Evolutionary conservation across 2,329 filamentous ascomycete genomes (phyloP).

Genomic region (Zalaria obscura): DNA sequence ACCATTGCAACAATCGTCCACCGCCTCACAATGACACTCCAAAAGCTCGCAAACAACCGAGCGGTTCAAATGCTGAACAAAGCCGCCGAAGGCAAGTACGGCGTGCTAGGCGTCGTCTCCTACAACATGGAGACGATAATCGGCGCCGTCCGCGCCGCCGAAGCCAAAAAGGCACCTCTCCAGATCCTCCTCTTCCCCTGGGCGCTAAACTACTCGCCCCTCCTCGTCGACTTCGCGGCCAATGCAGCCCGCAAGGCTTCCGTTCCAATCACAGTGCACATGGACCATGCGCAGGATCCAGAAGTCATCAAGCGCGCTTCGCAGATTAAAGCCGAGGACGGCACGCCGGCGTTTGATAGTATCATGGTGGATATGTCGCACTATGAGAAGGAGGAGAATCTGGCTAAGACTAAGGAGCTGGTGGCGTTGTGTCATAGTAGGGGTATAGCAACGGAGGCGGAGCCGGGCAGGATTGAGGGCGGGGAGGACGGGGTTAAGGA

Average conservation of each 20-base stretch:
- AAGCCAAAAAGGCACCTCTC: slow-evolving; percentile 50
- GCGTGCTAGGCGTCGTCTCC: slow-evolving; percentile 18
- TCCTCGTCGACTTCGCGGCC: slow-evolving; percentile 30
- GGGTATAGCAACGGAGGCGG: slow-evolving; percentile 56
- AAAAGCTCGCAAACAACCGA: slow-evolving; percentile 13
- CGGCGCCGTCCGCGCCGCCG: slow-evolving; percentile 53
- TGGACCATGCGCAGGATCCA: slow-evolving; percentile 32
- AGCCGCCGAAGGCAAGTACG: slow-evolving; percentile 18
- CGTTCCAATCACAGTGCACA: slow-evolving; percentile 30
- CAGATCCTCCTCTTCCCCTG: slow-evolving; percentile 65
- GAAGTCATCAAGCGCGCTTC: slow-evolving; percentile 27
- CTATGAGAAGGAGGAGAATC: slow-evolving; percentile 56
- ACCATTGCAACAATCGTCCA: too few relatives aligned
- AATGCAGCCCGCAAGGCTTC: slow-evolving; percentile 26
- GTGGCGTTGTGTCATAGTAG: slow-evolving; percentile 48
- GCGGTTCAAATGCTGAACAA: slow-evolving; percentile 18
- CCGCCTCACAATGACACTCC: slow-evolving; percentile 7
- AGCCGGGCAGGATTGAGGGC: slow-evolving; percentile 57
- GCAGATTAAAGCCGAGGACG: slow-evolving; percentile 11
- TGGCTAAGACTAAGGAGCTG: slow-evolving; percentile 48
- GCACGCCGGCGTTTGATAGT: slow-evolving; percentile 43
- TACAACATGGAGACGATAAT: slow-evolving; percentile 53
- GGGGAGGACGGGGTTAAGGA: slow-evolving; percentile 64
- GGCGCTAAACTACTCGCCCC: slow-evolving; percentile 52
- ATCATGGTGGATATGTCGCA: slow-evolving; percentile 72